Percentiles rank a stretch among this genome's conserved stretches.
phyloP scores from a whole-genome alignment of 2,329 filamentous ascomycete genomes.

The Diaporthe citrichinensis region DNA sequence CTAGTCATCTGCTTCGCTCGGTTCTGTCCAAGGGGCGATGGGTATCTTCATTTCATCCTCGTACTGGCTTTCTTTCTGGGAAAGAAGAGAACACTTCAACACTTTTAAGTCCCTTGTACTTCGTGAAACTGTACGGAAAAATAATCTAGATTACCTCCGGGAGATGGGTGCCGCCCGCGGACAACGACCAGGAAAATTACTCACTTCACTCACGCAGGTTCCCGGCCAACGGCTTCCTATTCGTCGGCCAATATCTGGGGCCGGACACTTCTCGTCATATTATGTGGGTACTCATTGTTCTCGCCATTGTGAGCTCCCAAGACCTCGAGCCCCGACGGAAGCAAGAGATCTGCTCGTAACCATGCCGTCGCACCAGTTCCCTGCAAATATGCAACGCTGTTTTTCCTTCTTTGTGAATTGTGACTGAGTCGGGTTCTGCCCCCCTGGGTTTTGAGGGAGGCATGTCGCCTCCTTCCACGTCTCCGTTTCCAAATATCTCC shows the following conservation, averaged over 20 bases:
- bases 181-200: not conserved
- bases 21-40: not conserved
- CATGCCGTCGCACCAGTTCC: not conserved
- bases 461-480: not conserved
- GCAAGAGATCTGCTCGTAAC: slow-evolving; percentile 1
- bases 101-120: not conserved
- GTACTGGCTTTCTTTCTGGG: not conserved
- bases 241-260: slow-evolving; percentile 8
- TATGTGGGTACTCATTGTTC: not conserved
- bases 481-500: slow-evolving; percentile 12
- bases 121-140: not conserved
- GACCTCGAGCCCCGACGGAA: not conserved
- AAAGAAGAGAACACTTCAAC: not conserved
- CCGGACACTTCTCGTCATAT: not conserved
- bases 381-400: not conserved
- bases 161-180: not conserved
- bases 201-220: not conserved
- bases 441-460: not conserved
- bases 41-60: not conserved
- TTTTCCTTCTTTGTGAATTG: not conserved
- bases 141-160: not conserved
- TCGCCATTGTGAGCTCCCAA: not conserved
- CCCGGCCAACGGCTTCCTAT: not conserved
- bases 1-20: not conserved
- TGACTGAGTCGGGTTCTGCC: slow-evolving; percentile 1